A percentile compares a stretch with the other conserved stretches of the same genome.
Evolutionary conservation across 768 basidiomycete genomes (phyloP).

Genomic region (Suillus occidentalis): DNA sequence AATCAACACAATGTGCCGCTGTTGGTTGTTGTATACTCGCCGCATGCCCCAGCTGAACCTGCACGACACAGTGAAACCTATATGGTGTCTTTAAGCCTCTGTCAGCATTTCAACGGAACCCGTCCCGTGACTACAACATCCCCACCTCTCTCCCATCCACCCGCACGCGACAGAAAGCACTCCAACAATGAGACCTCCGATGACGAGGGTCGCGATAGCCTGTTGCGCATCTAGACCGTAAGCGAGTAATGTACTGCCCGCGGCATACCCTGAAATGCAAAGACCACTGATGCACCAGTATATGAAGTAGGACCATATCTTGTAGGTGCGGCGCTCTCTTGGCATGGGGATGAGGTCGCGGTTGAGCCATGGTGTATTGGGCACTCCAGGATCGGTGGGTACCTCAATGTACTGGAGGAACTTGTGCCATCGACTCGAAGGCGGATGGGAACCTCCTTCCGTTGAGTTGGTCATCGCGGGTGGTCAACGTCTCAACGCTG

Average conservation of each 20-base stretch:
- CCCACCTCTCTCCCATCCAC: slow-evolving; percentile 23
- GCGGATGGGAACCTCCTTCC: background rate
- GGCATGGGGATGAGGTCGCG: slow-evolving; percentile 28
- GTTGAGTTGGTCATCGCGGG: background rate
- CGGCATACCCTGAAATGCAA: slow-evolving; percentile 18
- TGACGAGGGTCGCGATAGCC: slow-evolving; percentile 16
- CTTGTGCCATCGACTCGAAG: background rate
- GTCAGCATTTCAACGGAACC: slow-evolving; percentile 6
- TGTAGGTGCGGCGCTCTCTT: slow-evolving; percentile 28
- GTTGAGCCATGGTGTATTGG: slow-evolving; percentile 15
- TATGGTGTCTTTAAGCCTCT: slow-evolving; percentile 12
- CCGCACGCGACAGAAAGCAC: slow-evolving; percentile 21
- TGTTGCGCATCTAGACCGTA: slow-evolving; percentile 18
- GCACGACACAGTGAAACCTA: slow-evolving; percentile 20
- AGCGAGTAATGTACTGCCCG: slow-evolving; percentile 20
- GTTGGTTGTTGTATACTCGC: background rate
- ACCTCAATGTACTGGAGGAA: background rate
- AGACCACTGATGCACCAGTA: slow-evolving; percentile 27
- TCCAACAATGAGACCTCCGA: slow-evolving; percentile 16
- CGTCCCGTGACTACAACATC: background rate
- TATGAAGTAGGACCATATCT: slow-evolving; percentile 25
- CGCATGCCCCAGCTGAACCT: slow-evolving; percentile 23
- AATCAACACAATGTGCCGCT: background rate
- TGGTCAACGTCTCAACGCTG: background rate
- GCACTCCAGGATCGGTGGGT: background rate